Conservation (phyloP, 2,329 filamentous ascomycete species). For the Fonsecaea nubica region DNA sequence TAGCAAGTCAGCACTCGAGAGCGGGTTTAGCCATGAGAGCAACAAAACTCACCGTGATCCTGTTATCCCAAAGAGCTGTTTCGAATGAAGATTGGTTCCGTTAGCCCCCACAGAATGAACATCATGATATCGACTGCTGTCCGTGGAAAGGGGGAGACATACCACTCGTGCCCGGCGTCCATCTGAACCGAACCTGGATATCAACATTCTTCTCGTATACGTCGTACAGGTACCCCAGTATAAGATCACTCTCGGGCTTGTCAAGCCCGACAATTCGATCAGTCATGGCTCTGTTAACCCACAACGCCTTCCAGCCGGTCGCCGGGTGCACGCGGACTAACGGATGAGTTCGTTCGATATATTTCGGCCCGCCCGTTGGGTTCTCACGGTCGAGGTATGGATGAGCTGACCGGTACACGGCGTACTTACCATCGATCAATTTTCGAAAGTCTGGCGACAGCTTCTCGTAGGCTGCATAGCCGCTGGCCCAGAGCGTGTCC, state of each 20-base stretch:
- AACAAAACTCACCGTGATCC: conserved; percentile 58
- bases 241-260: conserved; percentile 37
- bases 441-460: conserved; percentile 51
- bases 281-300: conserved; percentile 39
- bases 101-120: background rate
- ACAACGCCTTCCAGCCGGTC: conserved; percentile 42
- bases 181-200: conserved; percentile 40
- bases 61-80: conserved; percentile 39
- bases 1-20: conserved; percentile 65
- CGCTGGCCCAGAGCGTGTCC: conserved; percentile 60
- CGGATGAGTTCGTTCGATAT: conserved; percentile 51
- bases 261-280: conserved; percentile 40
- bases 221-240: conserved; percentile 46
- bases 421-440: conserved; percentile 43
- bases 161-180: conserved; percentile 37
- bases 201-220: conserved; percentile 44
- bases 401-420: conserved; percentile 50
- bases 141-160: background rate
- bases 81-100: background rate
- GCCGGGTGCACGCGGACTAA: conserved; percentile 61
- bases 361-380: conserved; percentile 56
- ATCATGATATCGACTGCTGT: background rate
- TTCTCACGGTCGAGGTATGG: conserved; percentile 63
- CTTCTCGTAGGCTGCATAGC: conserved; percentile 62
- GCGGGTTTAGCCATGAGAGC: conserved; percentile 53